Evolutionary conservation across 164 flowering plant species (phyloP), one percentile per base, ranked within the genome.

Genomic region (Nymphaea thermarum): DNA sequence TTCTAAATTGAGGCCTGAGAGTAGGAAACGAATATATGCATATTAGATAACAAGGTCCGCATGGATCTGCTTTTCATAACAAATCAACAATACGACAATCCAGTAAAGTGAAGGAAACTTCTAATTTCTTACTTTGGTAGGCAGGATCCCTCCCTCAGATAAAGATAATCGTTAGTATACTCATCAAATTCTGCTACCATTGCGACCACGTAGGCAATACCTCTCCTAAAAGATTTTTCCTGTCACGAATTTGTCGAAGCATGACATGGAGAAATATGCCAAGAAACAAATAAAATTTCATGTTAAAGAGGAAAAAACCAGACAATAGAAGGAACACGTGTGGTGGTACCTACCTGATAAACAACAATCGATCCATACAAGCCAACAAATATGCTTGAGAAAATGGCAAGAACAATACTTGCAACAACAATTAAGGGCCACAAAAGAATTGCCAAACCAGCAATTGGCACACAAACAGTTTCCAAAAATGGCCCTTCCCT

Each of bases 401-500:
- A 80, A 67, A 91, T 77, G 4, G 98, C 77, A 60, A 83, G 45
- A 62, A 86, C 47, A 63, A 94, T 69, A 80, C 92, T 87, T 17
- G 89, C 97, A 64, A 84, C 69, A 43, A 91, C 97, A 63, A 85
- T 75, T 60, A 94, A 77, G 44, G 99, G 99, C 99, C 99, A 94
- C 70, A 91, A 16, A 66, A 94, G 82, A 77, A 94, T 91, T 25
- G 92, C 76, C 75, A 94, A 80, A 66, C 99, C 99, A 18, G 98
- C 98, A 75, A 91, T 65, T 4, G 98, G 98, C 65, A 93, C 82
- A 76, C 98, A 93, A 67, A 89, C 94, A 5, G 91, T 83, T 82
- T 93, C 98, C 55, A 93, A 83, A 76, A 93, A 93, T 14, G 98
- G 97, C n/a, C 98, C 96, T 75, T 91, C 97, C 61, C 98, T 83